Evolutionary conservation across 768 basidiomycete genomes (phyloP), one percentile per base, ranked within the genome.

Genomic region (Cystobasidium ongulense): DNA sequence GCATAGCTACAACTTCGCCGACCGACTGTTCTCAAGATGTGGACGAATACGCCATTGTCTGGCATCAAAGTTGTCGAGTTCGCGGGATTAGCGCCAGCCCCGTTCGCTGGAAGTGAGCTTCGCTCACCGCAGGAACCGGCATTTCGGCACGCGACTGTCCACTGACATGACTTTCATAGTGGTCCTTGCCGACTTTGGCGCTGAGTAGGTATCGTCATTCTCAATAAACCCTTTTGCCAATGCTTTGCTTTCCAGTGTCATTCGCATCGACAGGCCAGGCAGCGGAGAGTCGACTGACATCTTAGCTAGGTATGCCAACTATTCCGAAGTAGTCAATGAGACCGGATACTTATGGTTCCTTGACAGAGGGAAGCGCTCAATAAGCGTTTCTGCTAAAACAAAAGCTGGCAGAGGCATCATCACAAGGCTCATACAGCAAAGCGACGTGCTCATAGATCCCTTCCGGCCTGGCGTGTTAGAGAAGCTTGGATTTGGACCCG

Each of bases 401-500:
- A 80, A 83, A 11, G 84, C 83, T 33, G 90, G 90, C 36, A 80
- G 85, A 52, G 84, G 84, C 23, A 79, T 87, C 23, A 78, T 88
- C 70, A 84, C 84, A 79, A 85, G 83, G 54, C 82, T 92, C 73
- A 85, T 91, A 27, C 79, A 82, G 63, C 68, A 66, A 0, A 88
- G 89, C n/a, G 90, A 92, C 80, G 84, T 92, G 18, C 82, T 92
- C 54, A 89, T 92, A 77, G 90, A 92, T 79, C 87, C 91, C 0
- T 92, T 89, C 80, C 83, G 90, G 59, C 90, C 90, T 63, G 91
- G 90, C 0, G 89, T 91, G 1, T 84, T 92, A 82, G 90, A 92
- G 78, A 84, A 85, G 74, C 82, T 91, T 35, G 88, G 88, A 1
- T 82, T 92, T 21, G 90, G 89, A 13, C 91, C 90, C 0, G 86